Conservation (phyloP, 1,139 yeast species). For the Yamadazyma trypodendri region DNA sequence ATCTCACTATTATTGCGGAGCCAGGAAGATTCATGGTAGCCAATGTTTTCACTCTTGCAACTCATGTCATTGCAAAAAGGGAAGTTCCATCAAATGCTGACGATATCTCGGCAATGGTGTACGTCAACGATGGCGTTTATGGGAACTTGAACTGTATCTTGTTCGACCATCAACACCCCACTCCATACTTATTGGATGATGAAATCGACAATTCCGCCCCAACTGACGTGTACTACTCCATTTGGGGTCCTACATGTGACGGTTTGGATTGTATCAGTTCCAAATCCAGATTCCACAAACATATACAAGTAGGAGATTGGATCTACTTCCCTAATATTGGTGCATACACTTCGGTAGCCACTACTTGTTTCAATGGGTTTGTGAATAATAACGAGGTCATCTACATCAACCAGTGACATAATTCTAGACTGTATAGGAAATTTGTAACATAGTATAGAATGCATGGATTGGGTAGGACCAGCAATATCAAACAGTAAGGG, state of each 20-base stretch:
- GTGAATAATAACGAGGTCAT: slow-evolving; percentile 57
- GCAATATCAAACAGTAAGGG: neutral
- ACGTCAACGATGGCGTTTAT: slow-evolving; percentile 92
- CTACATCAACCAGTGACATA: slow-evolving; percentile 39
- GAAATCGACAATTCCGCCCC: neutral
- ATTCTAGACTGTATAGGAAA: neutral
- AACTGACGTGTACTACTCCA: slow-evolving; percentile 46
- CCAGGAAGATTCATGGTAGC: slow-evolving; percentile 93
- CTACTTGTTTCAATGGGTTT: slow-evolving; percentile 88
- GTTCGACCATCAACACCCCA: slow-evolving; percentile 86
- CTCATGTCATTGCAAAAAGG: slow-evolving; percentile 83
- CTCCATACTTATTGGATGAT: slow-evolving; percentile 8
- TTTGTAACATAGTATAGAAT: neutral
- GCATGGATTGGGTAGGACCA: neutral
- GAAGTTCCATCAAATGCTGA: slow-evolving; percentile 24
- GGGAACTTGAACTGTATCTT: slow-evolving; percentile 93
- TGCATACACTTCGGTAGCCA: slow-evolving; percentile 92
- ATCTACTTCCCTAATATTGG: slow-evolving; percentile 80
- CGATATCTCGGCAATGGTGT: slow-evolving; percentile 48
- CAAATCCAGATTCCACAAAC: slow-evolving; percentile 51
- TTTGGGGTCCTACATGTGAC: slow-evolving; percentile 99
- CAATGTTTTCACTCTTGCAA: slow-evolving; percentile 79
- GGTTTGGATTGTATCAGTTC: slow-evolving; percentile 83
- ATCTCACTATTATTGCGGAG: slow-evolving; percentile 75
- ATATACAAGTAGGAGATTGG: slow-evolving; percentile 88